A percentile compares a stretch with the other conserved stretches of the same genome.
Evolutionary conservation across 495 filamentous ascomycete genomes (phyloP).

Genomic region (Penicillium pancosmium): DNA sequence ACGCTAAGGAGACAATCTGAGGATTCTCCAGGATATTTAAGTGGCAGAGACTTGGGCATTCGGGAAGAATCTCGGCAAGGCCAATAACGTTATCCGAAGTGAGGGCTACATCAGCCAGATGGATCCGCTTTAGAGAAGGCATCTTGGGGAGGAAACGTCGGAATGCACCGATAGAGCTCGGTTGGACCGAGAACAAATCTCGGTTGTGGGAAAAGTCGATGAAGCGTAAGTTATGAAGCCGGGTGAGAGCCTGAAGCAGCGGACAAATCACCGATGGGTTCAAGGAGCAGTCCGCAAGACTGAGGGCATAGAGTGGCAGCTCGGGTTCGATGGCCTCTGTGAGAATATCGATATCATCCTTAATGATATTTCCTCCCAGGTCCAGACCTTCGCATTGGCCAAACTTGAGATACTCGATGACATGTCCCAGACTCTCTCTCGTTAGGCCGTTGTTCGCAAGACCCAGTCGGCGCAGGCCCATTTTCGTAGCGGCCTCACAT

Average conservation of each 20-base stretch:
- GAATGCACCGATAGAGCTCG: slow-evolving; percentile 75
- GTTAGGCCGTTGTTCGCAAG: slow-evolving; percentile 81
- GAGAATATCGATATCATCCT: slow-evolving; percentile 69
- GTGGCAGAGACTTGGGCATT: slow-evolving; percentile 80
- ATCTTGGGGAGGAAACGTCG: slow-evolving; percentile 85
- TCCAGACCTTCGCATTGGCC: slow-evolving; percentile 87
- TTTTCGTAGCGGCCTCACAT: slow-evolving; percentile 72
- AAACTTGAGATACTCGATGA: slow-evolving; percentile 71
- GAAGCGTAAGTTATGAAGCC: slow-evolving; percentile 77
- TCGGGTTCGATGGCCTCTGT: slow-evolving; percentile 62
- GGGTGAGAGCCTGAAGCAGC: slow-evolving; percentile 73
- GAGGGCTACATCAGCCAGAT: slow-evolving; percentile 85
- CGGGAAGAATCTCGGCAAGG: slow-evolving; percentile 85
- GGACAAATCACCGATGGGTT: slow-evolving; percentile 68
- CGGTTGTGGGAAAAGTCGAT: slow-evolving; percentile 91
- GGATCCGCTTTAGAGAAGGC: slow-evolving; percentile 77
- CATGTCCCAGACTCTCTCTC: slow-evolving; percentile 70
- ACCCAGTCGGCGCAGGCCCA: slow-evolving; percentile 74
- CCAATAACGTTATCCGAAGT: slow-evolving; percentile 85
- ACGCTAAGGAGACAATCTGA: slow-evolving; percentile 65
- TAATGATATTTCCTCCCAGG: slow-evolving; percentile 85
- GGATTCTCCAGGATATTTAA: slow-evolving; percentile 87
- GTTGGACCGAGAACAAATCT: slow-evolving; percentile 71
- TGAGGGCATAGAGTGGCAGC: slow-evolving; percentile 75
- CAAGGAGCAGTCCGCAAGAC: slow-evolving; percentile 85